Conservation (phyloP, 2,329 filamentous ascomycete genomes). For the Alternaria angustiovoidea region DNA sequence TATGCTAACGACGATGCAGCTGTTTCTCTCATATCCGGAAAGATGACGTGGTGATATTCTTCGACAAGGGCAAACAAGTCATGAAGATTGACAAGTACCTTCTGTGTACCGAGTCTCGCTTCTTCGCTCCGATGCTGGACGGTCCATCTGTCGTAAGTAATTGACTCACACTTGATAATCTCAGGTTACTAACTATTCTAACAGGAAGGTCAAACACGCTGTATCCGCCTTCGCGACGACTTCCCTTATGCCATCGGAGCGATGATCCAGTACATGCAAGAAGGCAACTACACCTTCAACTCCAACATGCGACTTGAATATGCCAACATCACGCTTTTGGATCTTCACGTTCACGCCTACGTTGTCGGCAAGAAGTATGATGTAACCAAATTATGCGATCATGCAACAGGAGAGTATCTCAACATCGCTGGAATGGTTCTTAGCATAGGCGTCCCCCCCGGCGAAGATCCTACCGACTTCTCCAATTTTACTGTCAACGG, state of each 20-base stretch:
- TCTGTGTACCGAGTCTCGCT: slow-evolving; percentile 23
- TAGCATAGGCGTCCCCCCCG: slow-evolving; percentile 1
- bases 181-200: not conserved
- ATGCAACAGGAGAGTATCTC: slow-evolving; percentile 24
- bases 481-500: not conserved
- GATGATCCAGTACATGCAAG: slow-evolving; percentile 32
- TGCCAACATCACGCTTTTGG: slow-evolving; percentile 30
- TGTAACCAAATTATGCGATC: slow-evolving; percentile 17
- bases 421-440: slow-evolving; percentile 19
- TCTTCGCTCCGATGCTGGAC: slow-evolving; percentile 25
- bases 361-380: slow-evolving; percentile 31
- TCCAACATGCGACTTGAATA: slow-evolving; percentile 9
- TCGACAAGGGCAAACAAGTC: slow-evolving; percentile 24
- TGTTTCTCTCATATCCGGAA: slow-evolving; percentile 14
- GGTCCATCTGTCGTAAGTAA: slow-evolving; percentile 17
- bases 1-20: slow-evolving; percentile 13
- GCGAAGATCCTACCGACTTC: not conserved
- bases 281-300: slow-evolving; percentile 28
- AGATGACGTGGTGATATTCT: slow-evolving; percentile 27
- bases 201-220: slow-evolving; percentile 13
- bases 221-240: slow-evolving; percentile 31
- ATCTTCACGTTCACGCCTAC: slow-evolving; percentile 39
- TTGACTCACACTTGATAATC: not conserved
- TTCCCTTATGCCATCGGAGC: slow-evolving; percentile 30
- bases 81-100: slow-evolving; percentile 26